A percentile compares a stretch with the other conserved stretches of the same genome.
phyloP scores from a whole-genome alignment of 202 grass and related monocot species.

The Panicum virgatum region DNA sequence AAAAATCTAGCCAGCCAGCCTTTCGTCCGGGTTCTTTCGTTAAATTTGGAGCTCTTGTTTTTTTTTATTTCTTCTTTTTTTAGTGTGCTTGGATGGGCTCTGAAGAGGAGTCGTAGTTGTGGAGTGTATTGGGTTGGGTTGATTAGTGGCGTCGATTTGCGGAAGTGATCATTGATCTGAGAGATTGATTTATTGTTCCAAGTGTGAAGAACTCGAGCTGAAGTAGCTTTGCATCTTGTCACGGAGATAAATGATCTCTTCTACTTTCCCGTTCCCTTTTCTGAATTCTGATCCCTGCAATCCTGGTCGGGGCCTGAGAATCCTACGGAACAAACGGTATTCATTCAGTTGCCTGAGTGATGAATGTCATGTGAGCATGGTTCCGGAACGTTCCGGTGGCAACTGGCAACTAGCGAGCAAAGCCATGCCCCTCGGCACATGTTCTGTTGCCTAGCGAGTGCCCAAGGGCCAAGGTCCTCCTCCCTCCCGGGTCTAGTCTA shows the following conservation, averaged over 20 bases:
- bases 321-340: too few relatives aligned
- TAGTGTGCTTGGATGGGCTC: slow-evolving; percentile 1
- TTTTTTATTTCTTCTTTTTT: not conserved
- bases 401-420: too few relatives aligned
- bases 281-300: not conserved
- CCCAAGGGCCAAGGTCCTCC: too few relatives aligned
- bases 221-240: not conserved
- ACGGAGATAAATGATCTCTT: not conserved
- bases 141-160: slow-evolving; percentile 42
- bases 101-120: slow-evolving; percentile 1
- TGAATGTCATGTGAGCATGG: too few relatives aligned
- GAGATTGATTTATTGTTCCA: slow-evolving; percentile 6
- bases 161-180: slow-evolving; percentile 33
- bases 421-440: too few relatives aligned
- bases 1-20: too few relatives aligned
- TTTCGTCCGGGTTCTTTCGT: not conserved
- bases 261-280: not conserved
- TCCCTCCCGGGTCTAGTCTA: too few relatives aligned
- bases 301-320: not conserved
- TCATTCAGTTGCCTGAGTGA: too few relatives aligned
- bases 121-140: not conserved
- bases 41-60: not conserved
- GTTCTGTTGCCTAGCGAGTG: too few relatives aligned
- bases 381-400: too few relatives aligned
- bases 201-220: slow-evolving; percentile 51